Evolutionary conservation across 1,284 basidiomycete species (phyloP).

Genomic region (Malassezia arunalokei): DNA sequence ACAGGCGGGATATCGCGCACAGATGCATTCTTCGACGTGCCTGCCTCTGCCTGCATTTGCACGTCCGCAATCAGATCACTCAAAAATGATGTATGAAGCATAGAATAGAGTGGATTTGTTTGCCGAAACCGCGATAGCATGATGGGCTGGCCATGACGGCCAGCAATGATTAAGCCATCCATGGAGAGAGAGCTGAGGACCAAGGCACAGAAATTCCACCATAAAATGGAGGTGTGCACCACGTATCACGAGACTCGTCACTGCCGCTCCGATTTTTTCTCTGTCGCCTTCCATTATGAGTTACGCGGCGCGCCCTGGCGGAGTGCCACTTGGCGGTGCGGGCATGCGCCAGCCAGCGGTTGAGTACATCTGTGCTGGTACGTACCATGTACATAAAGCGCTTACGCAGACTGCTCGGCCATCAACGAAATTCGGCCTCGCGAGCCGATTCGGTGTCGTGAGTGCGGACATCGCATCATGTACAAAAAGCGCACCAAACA

Average conservation of each 20-base stretch:
- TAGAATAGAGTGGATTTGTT: conserved; percentile 62
- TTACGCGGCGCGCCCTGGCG: conserved; percentile 15
- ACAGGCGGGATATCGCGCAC: conserved; percentile 13
- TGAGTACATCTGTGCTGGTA: conserved; percentile 82
- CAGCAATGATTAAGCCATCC: conserved; percentile 80
- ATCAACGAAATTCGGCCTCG: conserved; percentile 84
- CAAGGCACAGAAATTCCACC: not conserved
- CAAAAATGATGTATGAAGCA: conserved; percentile 73
- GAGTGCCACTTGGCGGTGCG: conserved; percentile 17
- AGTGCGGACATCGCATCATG: conserved; percentile 97
- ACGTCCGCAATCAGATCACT: conserved; percentile 47
- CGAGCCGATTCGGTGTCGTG: conserved; percentile 88
- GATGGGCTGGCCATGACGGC: conserved; percentile 69
- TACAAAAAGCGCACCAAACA: conserved; percentile 93
- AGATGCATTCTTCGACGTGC: not conserved
- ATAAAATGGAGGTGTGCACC: conserved; percentile 9
- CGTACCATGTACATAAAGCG: conserved; percentile 25
- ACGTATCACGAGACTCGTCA: conserved; percentile 3
- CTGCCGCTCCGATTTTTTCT: not conserved
- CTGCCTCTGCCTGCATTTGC: not conserved
- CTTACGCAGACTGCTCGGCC: conserved; percentile 67
- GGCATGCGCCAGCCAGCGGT: conserved; percentile 27
- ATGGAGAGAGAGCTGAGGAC: conserved; percentile 39
- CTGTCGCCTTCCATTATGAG: conserved; percentile 11
- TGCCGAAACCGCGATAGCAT: conserved; percentile 82